These are phyloP conservation scores for Penicillium cataractarum DNA, from an alignment of 495 filamentous ascomycete species.

Conservation along the genomic window DNA sequence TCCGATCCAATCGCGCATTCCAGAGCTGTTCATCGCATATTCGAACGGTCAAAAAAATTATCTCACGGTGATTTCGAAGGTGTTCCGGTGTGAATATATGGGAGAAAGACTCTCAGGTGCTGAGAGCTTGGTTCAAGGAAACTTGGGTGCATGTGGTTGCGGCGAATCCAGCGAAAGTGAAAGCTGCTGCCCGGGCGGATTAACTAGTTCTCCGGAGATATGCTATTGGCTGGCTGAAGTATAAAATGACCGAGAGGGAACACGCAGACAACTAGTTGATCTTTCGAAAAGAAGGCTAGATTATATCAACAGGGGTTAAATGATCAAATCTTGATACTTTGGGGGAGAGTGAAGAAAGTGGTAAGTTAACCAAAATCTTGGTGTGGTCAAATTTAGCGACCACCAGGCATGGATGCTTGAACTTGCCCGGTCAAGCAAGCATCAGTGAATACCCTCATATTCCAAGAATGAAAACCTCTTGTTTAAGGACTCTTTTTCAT, in stretches of 20 bases:
- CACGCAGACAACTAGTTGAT: neutral
- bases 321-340: no score
- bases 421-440: no score
- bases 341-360: no score
- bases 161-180: conserved; percentile 7
- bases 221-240: conserved; percentile 7
- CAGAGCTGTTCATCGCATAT: conserved; percentile 33
- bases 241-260: conserved; percentile 2
- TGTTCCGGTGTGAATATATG: neutral
- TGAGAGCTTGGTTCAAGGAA: neutral
- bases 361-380: no score
- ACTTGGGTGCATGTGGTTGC: neutral
- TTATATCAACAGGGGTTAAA: no score
- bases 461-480: no score
- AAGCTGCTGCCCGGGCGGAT: conserved; percentile 17
- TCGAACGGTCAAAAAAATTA: neutral
- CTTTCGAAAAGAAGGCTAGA: no score
- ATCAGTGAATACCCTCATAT: no score
- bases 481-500: no score
- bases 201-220: neutral
- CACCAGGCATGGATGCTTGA: no score
- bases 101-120: neutral
- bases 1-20: conserved; percentile 27
- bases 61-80: neutral
- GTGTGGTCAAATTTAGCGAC: no score